Base-by-base conservation (phyloP, 306 rosid species). In the Castanopsis chinensis region DNA sequence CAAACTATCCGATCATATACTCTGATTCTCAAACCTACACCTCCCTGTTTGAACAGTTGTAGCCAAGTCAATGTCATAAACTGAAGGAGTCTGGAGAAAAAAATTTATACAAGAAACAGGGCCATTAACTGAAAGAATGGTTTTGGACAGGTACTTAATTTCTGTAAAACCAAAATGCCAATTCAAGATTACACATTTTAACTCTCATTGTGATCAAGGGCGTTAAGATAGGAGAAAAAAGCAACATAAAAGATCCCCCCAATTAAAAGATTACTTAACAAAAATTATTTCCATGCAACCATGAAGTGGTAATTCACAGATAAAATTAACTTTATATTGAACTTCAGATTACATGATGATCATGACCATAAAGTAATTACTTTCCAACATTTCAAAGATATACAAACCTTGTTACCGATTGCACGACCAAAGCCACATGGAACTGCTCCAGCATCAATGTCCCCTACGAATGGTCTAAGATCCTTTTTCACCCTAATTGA, bases 381-480 rank as follows among this genome's bases (percentile, higher is more conserved):
- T 37, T 37, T 37, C 45, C 45, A 37, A 37, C 45, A 37, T 37
- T 2, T 37, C 45, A 58, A 65, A 70, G 35, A 71, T 73, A 71
- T 72, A 86, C 98, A 67, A 86, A 95, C 98, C 98, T 96, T 96
- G 68, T 96, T 96, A 49, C 99, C 98, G 72, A 96, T 96, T 55
- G 97, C 99, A 76, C 97, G 98, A 78, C 99, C 99, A 85, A 96
- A 89, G 72, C 99, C 99, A 76, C 99, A 96, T 25, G 99, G 94
- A 80, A 96, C 97, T 60, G 99, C 99, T 69, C 91, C 99, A 72
- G 89, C 97, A 76, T 96, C 97, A 58, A 96, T 87, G 79, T 96
- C 99, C 69, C 99, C 98, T 75, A 96, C 97, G 83, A 93, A 92
- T 74, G 89, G 91, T 81, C 98, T 90, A 84, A 91, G 96, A 83